Evolutionary conservation across 495 filamentous ascomycete species (phyloP).

Genomic region (Podospora australis): DNA sequence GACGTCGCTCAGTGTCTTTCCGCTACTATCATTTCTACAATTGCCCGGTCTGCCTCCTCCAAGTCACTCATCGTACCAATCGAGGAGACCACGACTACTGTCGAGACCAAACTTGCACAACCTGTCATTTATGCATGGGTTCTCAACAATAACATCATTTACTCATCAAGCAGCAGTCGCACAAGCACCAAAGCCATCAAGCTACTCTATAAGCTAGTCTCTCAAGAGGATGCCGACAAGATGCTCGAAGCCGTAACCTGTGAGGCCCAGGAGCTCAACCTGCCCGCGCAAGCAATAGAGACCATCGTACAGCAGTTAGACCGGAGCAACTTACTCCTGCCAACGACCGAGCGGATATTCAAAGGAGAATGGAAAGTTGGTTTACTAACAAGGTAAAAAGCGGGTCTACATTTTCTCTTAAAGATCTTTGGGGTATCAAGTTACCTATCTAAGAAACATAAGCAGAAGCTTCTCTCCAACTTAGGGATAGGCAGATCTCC

Average conservation of each 20-base stretch:
- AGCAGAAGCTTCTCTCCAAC: no score
- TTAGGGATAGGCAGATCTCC: no score
- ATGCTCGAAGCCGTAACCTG: conserved; percentile 49
- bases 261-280: conserved; percentile 58
- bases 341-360: conserved; percentile 49
- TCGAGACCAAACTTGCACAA: conserved; percentile 4
- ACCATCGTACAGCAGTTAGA: conserved; percentile 38
- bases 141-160: conserved; percentile 62
- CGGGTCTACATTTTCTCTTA: not conserved
- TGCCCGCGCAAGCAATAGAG: conserved; percentile 46
- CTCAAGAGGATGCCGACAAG: conserved; percentile 40
- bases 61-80: conserved; percentile 43
- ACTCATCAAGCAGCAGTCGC: conserved; percentile 40
- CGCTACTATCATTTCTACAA: conserved; percentile 39
- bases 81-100: conserved; percentile 6
- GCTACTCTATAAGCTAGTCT: conserved; percentile 51
- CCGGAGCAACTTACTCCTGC: conserved; percentile 49
- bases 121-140: conserved; percentile 53
- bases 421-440: no score
- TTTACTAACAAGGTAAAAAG: conserved; percentile 45
- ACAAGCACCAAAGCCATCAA: conserved; percentile 52
- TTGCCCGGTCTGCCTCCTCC: conserved; percentile 41
- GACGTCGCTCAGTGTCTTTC: conserved; percentile 40
- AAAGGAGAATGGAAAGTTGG: conserved; percentile 64
- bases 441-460: no score